phyloP scores from a whole-genome alignment of 345 rosid genomes.

The Brassica rapa region DNA sequence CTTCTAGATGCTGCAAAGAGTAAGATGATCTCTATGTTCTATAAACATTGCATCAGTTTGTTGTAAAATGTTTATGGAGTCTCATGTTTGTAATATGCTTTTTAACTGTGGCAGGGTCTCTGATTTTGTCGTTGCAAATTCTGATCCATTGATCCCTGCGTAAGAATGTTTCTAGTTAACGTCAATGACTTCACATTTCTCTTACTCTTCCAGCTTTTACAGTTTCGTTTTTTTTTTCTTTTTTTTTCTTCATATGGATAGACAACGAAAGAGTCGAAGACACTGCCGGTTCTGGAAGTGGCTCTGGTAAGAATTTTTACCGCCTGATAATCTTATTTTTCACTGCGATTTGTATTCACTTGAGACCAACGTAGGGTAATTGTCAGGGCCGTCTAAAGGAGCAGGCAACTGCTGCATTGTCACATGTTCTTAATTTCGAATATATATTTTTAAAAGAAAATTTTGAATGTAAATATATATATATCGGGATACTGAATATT shows the following conservation, averaged over 20 bases:
- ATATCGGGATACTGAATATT: not conserved
- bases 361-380: constrained; percentile 1
- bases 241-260: constrained; percentile 32
- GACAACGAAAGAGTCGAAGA: constrained; percentile 57
- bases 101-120: constrained; percentile 52
- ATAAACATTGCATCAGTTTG: not conserved
- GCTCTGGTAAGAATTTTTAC: constrained; percentile 61
- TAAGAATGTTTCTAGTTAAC: constrained; percentile 38
- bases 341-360: not conserved
- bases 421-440: not conserved
- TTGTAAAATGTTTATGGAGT: not conserved
- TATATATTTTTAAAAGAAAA: not conserved
- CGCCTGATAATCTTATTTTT: not conserved
- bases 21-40: constrained; percentile 28
- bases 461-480: not conserved
- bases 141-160: constrained; percentile 77
- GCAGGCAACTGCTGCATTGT: constrained; percentile 5
- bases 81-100: not conserved
- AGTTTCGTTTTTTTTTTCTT: not conserved
- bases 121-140: constrained; percentile 64
- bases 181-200: not conserved
- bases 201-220: not conserved
- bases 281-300: constrained; percentile 74
- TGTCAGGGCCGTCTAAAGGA: not conserved
- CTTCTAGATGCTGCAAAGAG: constrained; percentile 92